Percentiles rank a stretch among this genome's conserved stretches.
These are phyloP conservation scores for Ricinus communis DNA, from an alignment of 345 rosid species.

Conservation along the genomic window DNA sequence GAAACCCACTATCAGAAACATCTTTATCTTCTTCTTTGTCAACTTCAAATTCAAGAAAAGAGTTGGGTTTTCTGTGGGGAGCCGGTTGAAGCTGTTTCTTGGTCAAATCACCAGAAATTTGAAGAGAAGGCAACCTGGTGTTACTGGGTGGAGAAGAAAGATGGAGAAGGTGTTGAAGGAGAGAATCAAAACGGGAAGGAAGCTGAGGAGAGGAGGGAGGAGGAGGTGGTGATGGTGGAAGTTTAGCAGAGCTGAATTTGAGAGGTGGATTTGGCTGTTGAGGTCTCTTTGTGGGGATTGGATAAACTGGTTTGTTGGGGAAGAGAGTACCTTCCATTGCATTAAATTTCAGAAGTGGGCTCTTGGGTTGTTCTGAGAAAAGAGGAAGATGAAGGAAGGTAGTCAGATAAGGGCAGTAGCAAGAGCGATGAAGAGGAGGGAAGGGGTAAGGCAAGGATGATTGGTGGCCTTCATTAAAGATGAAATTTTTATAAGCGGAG, in stretches of 20 bases:
- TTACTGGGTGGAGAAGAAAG: constrained; percentile 51
- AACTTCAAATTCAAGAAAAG: constrained; percentile 28
- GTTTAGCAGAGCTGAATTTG: constrained; percentile 62
- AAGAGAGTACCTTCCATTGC: constrained; percentile 70
- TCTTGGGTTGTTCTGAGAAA: background rate
- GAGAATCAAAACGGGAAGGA: constrained; percentile 60
- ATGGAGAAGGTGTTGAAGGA: constrained; percentile 74
- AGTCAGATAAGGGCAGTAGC: too few species aligned
- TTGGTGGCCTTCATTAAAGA: too few species aligned
- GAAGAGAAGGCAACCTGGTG: constrained; percentile 46
- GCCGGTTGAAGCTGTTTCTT: constrained; percentile 30
- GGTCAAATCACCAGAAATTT: constrained; percentile 29
- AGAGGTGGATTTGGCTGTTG: constrained; percentile 38
- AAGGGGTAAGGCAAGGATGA: too few species aligned
- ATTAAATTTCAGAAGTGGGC: background rate
- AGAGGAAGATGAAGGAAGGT: too few species aligned
- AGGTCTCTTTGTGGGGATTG: constrained; percentile 44
- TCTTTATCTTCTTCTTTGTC: constrained; percentile 24
- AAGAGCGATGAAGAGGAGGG: too few species aligned
- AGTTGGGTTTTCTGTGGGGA: constrained; percentile 31
- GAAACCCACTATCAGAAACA: constrained; percentile 27
- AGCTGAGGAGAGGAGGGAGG: constrained; percentile 40
- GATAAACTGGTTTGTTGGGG: constrained; percentile 57
- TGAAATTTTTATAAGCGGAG: too few species aligned
- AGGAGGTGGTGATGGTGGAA: constrained; percentile 53